These are phyloP conservation scores for Trichoderma sp. DNA, from an alignment of 2,329 filamentous ascomycete species.

Conservation along the genomic window DNA sequence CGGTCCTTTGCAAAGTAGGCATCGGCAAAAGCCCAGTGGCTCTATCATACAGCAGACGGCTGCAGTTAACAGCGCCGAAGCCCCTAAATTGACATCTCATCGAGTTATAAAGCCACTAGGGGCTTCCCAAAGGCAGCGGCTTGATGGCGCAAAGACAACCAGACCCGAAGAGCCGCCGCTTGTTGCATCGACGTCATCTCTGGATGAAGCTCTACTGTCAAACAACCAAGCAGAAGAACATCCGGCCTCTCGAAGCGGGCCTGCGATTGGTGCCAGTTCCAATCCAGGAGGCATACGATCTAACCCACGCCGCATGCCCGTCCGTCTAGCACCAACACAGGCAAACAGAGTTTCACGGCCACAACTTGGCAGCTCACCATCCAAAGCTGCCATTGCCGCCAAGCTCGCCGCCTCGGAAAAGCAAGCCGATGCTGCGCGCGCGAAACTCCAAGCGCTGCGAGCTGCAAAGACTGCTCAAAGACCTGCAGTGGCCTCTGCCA, in stretches of 20 bases:
- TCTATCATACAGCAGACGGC: conserved; percentile 50
- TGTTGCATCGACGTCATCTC: conserved; percentile 36
- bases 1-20: conserved; percentile 33
- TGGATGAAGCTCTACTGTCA: conserved; percentile 40
- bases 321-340: conserved; percentile 38
- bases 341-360: conserved; percentile 40
- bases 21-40: conserved; percentile 41
- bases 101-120: not conserved
- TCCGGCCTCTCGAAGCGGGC: not conserved
- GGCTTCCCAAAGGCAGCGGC: not conserved
- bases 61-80: conserved; percentile 25
- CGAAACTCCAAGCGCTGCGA: conserved; percentile 60
- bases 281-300: not conserved
- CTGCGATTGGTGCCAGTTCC: not conserved
- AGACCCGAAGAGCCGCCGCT: conserved; percentile 29
- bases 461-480: conserved; percentile 38
- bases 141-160: not conserved
- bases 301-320: conserved; percentile 26
- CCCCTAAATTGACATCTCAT: not conserved
- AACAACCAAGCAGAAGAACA: conserved; percentile 26
- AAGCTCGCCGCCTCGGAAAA: conserved; percentile 65
- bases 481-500: conserved; percentile 28
- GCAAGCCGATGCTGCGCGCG: conserved; percentile 64
- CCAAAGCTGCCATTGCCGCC: conserved; percentile 62
- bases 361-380: conserved; percentile 57